Conservation (phyloP, 805 yeast genomes). For the Nakazawaea pomicola region DNA sequence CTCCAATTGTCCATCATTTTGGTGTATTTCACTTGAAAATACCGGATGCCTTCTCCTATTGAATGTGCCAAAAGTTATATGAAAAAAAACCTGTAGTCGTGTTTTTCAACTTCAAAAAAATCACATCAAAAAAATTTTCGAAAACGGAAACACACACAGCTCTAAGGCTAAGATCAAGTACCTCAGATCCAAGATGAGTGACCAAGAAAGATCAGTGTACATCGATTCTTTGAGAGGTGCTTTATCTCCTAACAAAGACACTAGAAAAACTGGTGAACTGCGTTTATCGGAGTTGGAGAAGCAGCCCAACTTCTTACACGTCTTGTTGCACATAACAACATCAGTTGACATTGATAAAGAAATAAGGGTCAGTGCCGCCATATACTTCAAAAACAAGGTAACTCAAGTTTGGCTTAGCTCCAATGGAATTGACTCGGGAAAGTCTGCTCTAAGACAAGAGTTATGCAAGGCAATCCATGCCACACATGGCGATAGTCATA, state of each 20-base stretch:
- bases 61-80: no score
- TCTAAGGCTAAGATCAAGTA: neutral
- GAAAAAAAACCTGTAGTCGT: no score
- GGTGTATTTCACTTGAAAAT: neutral
- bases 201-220: neutral
- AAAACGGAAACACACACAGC: neutral
- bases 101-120: neutral
- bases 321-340: slow-evolving; percentile 36
- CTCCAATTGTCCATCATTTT: slow-evolving; percentile 36
- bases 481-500: slow-evolving; percentile 33
- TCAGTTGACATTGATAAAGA: slow-evolving; percentile 37
- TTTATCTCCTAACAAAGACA: slow-evolving; percentile 37
- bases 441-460: slow-evolving; percentile 42
- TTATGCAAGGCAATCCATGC: slow-evolving; percentile 53
- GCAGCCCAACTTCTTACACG: slow-evolving; percentile 39
- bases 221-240: slow-evolving; percentile 19
- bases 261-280: slow-evolving; percentile 39
- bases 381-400: slow-evolving; percentile 76
- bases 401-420: slow-evolving; percentile 53
- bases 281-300: slow-evolving; percentile 35
- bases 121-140: slow-evolving; percentile 3
- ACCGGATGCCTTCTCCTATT: neutral
- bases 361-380: slow-evolving; percentile 69
- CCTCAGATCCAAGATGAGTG: neutral
- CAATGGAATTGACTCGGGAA: slow-evolving; percentile 7